Evolutionary conservation across 441 rosid species (phyloP), one percentile per base, ranked within the genome.

Genomic region (Eutrema salsugineum): DNA sequence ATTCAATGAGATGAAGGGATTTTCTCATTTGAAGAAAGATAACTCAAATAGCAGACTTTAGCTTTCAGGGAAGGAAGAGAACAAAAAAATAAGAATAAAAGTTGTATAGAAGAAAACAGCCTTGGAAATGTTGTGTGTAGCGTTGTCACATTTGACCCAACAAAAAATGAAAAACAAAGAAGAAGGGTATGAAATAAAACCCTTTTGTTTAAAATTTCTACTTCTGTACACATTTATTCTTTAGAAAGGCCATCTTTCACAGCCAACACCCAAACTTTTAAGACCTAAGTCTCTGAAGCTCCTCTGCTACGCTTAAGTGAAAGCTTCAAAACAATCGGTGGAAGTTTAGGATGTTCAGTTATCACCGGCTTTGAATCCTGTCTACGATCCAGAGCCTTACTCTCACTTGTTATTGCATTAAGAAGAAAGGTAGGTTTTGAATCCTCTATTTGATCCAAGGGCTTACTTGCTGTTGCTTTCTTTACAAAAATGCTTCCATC

Each of bases 201-300:
- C 38, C 50, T 11, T 58, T 8, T 14, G 50, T 50, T 55, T 40
- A 40, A 22, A 60, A 24, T 20, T 10, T 14, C 54, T 50, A 47
- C 49, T 63, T 70, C 38, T 70, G 24, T 70, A 76, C 79, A 76
- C 66, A 63, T 63, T 76, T 60, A 54, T 68, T 68, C 75, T 63
- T 55, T 47, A 63, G 54, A 75, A 69, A 76, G 22, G 58, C 58
- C 50, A 60, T 22, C 22, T 68, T 27, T 44, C 44, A 43, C 44
- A 43, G n/a, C 64, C 27, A 68, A 30, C 50, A 2, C 62, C 40
- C 14, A 42, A 51, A 60, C 20, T 15, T 14, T 7, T 61, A 63
- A 75, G 44, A 53, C 43, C 64, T 6, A 42, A 62, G 66, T 48
- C 47, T 64, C 56, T 32, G 48, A 40, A 63, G 20, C 61, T 70